Percentiles rank a stretch among this genome's conserved stretches.
phyloP scores from a whole-genome alignment of 495 filamentous ascomycete genomes.

The Glonium stellatum region DNA sequence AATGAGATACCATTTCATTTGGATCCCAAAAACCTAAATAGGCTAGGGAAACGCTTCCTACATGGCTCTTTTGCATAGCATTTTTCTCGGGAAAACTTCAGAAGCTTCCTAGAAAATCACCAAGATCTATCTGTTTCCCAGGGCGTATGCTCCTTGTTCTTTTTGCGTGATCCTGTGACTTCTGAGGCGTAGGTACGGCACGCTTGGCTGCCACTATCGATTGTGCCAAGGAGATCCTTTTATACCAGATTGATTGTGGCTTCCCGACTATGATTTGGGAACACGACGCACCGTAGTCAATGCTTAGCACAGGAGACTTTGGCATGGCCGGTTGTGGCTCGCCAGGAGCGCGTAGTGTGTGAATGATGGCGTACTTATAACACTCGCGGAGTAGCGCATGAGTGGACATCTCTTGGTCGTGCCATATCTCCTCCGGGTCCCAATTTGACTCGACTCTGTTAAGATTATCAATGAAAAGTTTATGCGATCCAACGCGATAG shows the following conservation, averaged over 20 bases:
- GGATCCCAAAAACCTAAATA: not conserved
- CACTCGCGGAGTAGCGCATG: not conserved
- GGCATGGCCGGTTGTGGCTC: not conserved
- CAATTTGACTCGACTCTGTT: not conserved
- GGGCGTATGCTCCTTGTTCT: constrained; percentile 8
- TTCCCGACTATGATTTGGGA: not conserved
- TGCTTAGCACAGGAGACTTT: not conserved
- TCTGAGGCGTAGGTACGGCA: not conserved
- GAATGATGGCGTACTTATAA: not conserved
- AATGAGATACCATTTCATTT: not conserved
- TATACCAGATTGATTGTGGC: not conserved
- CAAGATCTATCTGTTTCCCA: constrained; percentile 10
- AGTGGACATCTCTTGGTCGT: not conserved
- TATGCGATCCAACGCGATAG: not conserved
- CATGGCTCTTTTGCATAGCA: too few species aligned
- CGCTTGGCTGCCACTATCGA: too few species aligned
- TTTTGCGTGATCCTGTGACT: not conserved
- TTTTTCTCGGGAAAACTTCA: not conserved
- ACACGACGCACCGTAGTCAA: not conserved
- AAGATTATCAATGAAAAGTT: not conserved
- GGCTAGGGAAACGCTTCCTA: not conserved
- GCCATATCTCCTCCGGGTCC: not conserved
- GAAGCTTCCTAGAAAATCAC: constrained; percentile 11
- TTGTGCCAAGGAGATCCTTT: not conserved
- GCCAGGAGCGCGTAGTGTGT: not conserved